phyloP scores from a whole-genome alignment of 805 yeast genomes.

The Suhomyces tanzawaensis region DNA sequence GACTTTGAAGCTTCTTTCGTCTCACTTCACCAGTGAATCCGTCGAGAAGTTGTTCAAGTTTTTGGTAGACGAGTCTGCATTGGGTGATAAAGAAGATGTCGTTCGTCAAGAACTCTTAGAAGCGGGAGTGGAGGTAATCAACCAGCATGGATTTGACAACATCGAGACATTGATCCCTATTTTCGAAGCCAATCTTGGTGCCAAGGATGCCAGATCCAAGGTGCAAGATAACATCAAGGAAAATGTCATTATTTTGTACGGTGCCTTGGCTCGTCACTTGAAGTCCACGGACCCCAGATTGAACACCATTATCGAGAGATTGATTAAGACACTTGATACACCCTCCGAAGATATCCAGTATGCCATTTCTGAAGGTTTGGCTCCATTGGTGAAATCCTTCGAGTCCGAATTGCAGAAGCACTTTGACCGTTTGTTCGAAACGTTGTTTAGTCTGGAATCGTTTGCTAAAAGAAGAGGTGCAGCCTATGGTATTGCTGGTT shows the following conservation, averaged over 20 bases:
- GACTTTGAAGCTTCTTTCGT: slow-evolving; percentile 56
- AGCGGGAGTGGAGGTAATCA: slow-evolving; percentile 78
- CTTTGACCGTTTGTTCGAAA: slow-evolving; percentile 57
- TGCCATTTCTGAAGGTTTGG: slow-evolving; percentile 82
- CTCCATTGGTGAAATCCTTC: slow-evolving; percentile 71
- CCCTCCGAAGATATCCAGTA: slow-evolving; percentile 89
- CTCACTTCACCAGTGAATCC: slow-evolving; percentile 39
- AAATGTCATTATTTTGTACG: slow-evolving; percentile 81
- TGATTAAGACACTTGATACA: slow-evolving; percentile 72
- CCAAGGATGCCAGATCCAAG: slow-evolving; percentile 45
- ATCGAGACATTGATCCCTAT: slow-evolving; percentile 78
- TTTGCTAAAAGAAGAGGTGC: slow-evolving; percentile 79
- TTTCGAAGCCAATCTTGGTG: slow-evolving; percentile 68
- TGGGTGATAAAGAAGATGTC: slow-evolving; percentile 69
- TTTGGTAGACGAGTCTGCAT: slow-evolving; percentile 58
- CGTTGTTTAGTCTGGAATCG: slow-evolving; percentile 47
- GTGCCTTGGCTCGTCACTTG: slow-evolving; percentile 86
- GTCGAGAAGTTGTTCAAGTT: slow-evolving; percentile 60
- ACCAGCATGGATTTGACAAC: slow-evolving; percentile 57
- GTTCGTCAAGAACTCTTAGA: slow-evolving; percentile 84
- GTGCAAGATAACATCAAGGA: slow-evolving; percentile 67
- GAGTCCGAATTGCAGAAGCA: slow-evolving; percentile 49
- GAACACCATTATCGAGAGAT: slow-evolving; percentile 59
- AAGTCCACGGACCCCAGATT: slow-evolving; percentile 64
- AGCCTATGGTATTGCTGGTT: slow-evolving; percentile 93